These are phyloP conservation scores for Fistulina hepatica DNA, from an alignment of 1,284 basidiomycete species.

Conservation along the genomic window DNA sequence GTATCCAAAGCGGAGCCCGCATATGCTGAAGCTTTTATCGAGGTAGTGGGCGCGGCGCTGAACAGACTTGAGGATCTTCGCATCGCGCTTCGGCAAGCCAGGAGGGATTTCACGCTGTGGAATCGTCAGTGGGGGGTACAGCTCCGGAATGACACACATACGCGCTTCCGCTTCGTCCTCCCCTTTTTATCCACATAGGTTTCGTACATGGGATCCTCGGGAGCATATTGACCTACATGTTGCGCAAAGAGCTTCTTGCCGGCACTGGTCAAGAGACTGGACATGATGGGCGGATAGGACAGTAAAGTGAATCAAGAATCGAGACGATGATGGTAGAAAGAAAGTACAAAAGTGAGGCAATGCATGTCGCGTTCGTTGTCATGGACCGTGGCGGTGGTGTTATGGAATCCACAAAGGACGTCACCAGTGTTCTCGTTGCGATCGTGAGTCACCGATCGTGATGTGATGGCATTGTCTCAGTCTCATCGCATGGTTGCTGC, in stretches of 20 bases:
- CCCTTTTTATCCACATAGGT: constrained; percentile 56
- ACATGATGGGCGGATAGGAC: not conserved
- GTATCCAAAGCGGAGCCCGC: constrained; percentile 84
- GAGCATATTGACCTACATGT: constrained; percentile 54
- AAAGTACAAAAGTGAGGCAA: too few relatives aligned
- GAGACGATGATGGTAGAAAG: not conserved
- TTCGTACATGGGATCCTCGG: constrained; percentile 76
- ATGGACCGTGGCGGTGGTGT: too few relatives aligned
- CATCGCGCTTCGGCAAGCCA: constrained; percentile 70
- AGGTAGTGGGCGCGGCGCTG: constrained; percentile 79
- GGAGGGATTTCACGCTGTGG: constrained; percentile 60
- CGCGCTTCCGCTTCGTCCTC: constrained; percentile 59
- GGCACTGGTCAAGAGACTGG: constrained; percentile 30
- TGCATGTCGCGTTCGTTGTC: too few relatives aligned
- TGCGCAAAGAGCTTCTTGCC: constrained; percentile 52
- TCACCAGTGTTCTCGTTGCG: too few relatives aligned
- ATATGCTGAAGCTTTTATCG: constrained; percentile 82
- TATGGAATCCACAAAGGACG: too few relatives aligned
- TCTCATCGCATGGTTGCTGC: too few relatives aligned
- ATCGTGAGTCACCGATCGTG: too few relatives aligned
- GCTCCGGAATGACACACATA: constrained; percentile 18
- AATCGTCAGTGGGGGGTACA: constrained; percentile 4
- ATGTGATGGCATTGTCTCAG: too few relatives aligned
- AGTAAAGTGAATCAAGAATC: not conserved
- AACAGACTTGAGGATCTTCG: constrained; percentile 66